Evolutionary conservation across 129 eudicot species (phyloP).

Genomic region (Chrysanthemum seticuspe): DNA sequence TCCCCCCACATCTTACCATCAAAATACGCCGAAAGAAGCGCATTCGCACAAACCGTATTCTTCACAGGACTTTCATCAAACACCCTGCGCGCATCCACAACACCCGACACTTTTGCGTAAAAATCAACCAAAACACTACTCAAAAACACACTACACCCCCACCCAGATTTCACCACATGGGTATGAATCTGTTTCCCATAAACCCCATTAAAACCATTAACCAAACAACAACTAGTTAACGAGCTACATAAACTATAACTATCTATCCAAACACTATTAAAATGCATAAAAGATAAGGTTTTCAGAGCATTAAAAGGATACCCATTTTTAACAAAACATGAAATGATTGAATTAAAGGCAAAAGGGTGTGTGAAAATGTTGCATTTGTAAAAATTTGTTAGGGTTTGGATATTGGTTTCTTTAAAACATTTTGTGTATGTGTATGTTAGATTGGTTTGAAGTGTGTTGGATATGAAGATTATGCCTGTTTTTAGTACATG

Average conservation of each 20-base stretch:
- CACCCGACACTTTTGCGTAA: conserved; percentile 40
- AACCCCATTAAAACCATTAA: conserved; percentile 11
- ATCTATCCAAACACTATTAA: conserved; percentile 48
- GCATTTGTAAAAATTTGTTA: conserved; percentile 54
- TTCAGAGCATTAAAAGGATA: conserved; percentile 46
- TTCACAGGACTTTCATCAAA: conserved; percentile 78
- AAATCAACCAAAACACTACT: conserved; percentile 76
- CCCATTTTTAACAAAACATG: conserved; percentile 49
- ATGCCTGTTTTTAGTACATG: conserved; percentile 48
- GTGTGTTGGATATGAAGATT: conserved; percentile 41
- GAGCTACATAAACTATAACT: conserved; percentile 68
- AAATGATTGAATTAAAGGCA: conserved; percentile 61
- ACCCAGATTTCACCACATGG: conserved; percentile 61
- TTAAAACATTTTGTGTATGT: conserved; percentile 38
- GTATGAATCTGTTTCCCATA: conserved; percentile 62
- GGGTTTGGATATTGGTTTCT: conserved; percentile 27
- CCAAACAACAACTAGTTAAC: conserved; percentile 48
- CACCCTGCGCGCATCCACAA: conserved; percentile 52
- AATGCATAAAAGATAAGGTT: conserved; percentile 67
- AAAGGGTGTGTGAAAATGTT: conserved; percentile 50
- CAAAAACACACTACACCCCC: conserved; percentile 72
- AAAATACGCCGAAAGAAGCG: conserved; percentile 61
- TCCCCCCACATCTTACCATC: conserved; percentile 69
- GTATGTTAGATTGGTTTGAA: conserved; percentile 50
- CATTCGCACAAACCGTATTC: conserved; percentile 66